A percentile compares a stretch with the other conserved stretches of the same genome.
These are phyloP conservation scores for Debaryomyces subglobosus DNA, from an alignment of 1,139 yeast genomes.

Conservation along the genomic window DNA sequence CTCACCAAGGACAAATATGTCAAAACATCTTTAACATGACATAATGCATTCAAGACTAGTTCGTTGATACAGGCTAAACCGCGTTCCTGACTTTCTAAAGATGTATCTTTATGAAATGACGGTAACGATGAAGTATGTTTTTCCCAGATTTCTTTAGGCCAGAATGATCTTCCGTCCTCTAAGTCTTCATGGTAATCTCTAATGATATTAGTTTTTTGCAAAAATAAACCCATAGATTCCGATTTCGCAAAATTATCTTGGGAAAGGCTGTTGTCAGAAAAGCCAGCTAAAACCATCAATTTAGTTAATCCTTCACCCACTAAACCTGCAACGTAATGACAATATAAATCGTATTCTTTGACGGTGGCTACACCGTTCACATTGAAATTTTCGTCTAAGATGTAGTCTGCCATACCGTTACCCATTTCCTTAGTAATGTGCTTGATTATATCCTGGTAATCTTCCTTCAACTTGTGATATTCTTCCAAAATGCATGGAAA, in stretches of 20 bases:
- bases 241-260: slow-evolving; percentile 58
- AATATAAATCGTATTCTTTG: slow-evolving; percentile 84
- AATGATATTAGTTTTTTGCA: slow-evolving; percentile 94
- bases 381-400: slow-evolving; percentile 76
- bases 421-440: slow-evolving; percentile 89
- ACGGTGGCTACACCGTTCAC: slow-evolving; percentile 76
- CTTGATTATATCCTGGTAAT: slow-evolving; percentile 75
- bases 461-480: slow-evolving; percentile 71
- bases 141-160: slow-evolving; percentile 95
- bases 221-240: slow-evolving; percentile 91
- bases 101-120: slow-evolving; percentile 52
- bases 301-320: slow-evolving; percentile 96
- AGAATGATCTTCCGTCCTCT: slow-evolving; percentile 89
- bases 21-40: slow-evolving; percentile 77
- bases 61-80: slow-evolving; percentile 82
- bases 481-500: slow-evolving; percentile 71
- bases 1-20: slow-evolving; percentile 73
- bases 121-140: slow-evolving; percentile 69
- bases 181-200: slow-evolving; percentile 94
- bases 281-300: slow-evolving; percentile 69
- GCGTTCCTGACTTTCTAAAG: slow-evolving; percentile 43
- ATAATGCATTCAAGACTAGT: slow-evolving; percentile 76
- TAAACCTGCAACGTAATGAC: slow-evolving; percentile 96
- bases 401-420: slow-evolving; percentile 96
- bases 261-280: slow-evolving; percentile 56